Evolutionary conservation across 2,329 filamentous ascomycete species (phyloP), one percentile per base, ranked within the genome.

Genomic region (Ploettnerulaceae sp.): DNA sequence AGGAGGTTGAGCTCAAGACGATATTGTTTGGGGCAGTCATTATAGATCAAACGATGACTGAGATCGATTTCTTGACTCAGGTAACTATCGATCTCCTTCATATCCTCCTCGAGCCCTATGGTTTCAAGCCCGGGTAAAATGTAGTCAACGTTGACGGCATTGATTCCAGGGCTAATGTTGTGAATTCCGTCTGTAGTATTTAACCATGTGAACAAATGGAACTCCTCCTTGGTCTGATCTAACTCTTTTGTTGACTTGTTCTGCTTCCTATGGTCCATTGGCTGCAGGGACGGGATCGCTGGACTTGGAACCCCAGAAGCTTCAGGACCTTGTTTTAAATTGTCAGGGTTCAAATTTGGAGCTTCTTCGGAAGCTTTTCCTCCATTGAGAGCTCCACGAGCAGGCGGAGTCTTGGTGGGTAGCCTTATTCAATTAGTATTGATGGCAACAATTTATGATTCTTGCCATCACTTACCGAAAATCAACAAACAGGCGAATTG

Each of bases 181-280:
- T 25, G 31, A 22, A 6, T 24, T 21, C 12, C 22, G 12, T 36
- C 28, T 2, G 24, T 22, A 33, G 39, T 33, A 41, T 51, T 53
- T 15, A 58, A 26, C 53, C 53, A 58, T 5, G 49, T 54, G 31
- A 61, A 61, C 21, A 61, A 48, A 36, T 58, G 52, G 35, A 61
- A 59, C 47, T 25, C 46, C 47, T 51, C 58, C 8, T 40, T 44
- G 25, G 17, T 17, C 28, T 40, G 12, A n/a, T 43, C n/a, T 24
- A 9, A 8, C 18, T 17, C 14, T 9, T 38, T 17, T 20, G 20
- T 21, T 31, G 22, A 20, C 31, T 41, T 37, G 2, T 18, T 38
- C 6, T 15, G 14, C 26, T 14, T 39, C 11, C 28, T 18, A 8
- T 33, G 29, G 32, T 42, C 39, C 11, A 7, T 25, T 18, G 39